These are phyloP conservation scores for Coelastrella sp. DNA, from an alignment of 139 green algal genomes.

Conservation along the genomic window DNA sequence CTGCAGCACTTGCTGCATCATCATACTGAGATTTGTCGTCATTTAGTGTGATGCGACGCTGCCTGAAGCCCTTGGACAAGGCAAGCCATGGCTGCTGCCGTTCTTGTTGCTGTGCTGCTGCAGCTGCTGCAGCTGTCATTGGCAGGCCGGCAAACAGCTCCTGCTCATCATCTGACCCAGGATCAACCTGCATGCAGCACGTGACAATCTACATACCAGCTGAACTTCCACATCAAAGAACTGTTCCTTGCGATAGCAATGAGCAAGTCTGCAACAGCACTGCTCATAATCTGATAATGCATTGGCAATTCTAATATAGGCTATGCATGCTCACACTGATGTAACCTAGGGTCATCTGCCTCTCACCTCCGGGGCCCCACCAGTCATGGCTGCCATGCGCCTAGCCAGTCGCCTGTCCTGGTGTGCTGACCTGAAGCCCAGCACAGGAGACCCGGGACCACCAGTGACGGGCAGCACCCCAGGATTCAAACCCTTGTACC, in stretches of 20 bases:
- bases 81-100: conserved; percentile 27
- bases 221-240: neutral
- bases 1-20: conserved; percentile 1
- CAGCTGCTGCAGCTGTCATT: neutral
- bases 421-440: conserved; percentile 28
- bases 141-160: conserved; percentile 35
- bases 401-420: conserved; percentile 39
- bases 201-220: neutral
- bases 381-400: conserved; percentile 27
- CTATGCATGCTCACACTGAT: too few relatives aligned
- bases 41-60: conserved; percentile 16
- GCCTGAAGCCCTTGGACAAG: conserved; percentile 27
- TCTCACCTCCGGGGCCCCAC: conserved; percentile 15
- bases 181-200: conserved; percentile 15
- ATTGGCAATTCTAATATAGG: too few relatives aligned
- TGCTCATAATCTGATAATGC: too few relatives aligned
- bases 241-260: too few relatives aligned
- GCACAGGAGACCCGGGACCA: conserved; percentile 24
- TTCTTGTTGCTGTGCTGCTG: conserved; percentile 9
- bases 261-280: too few relatives aligned
- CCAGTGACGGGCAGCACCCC: conserved; percentile 37
- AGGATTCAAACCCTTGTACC: neutral
- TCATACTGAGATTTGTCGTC: conserved; percentile 33
- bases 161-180: conserved; percentile 32
- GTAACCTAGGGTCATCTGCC: neutral